Conservation (phyloP, 306 rosid genomes). For the Dalbergia oliveri region DNA sequence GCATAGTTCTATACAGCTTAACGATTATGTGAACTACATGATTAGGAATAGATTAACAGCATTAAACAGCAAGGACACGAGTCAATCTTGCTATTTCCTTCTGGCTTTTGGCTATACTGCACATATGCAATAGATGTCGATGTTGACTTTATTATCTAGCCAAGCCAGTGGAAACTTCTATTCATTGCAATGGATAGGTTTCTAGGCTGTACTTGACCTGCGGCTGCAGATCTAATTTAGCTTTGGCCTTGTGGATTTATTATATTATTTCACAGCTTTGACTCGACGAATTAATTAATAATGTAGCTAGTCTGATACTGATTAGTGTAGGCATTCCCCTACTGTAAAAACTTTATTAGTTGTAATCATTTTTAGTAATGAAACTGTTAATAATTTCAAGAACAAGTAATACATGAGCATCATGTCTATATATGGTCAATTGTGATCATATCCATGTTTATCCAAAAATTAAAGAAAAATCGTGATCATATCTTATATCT, state of each 20-base stretch:
- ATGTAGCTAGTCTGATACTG: no score
- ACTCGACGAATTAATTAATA: not conserved
- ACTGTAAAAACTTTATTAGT: no score
- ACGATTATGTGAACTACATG: not conserved
- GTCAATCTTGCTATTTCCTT: not conserved
- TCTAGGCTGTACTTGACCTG: not conserved
- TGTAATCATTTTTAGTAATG: no score
- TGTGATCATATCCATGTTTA: no score
- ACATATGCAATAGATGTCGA: not conserved
- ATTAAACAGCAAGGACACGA: no score
- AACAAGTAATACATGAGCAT: not conserved
- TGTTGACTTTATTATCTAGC: not conserved
- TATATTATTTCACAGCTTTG: not conserved
- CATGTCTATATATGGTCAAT: not conserved
- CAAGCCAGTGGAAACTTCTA: not conserved
- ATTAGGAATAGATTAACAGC: not conserved
- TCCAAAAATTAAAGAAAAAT: no score
- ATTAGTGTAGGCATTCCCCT: not conserved
- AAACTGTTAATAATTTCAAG: not conserved
- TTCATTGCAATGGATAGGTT: slow-evolving; percentile 21
- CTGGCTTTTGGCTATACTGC: not conserved
- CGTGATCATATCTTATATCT: no score
- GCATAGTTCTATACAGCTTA: not conserved
- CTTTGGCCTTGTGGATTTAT: not conserved
- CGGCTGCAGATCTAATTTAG: not conserved